A percentile compares a stretch with the other conserved stretches of the same genome.
These are phyloP conservation scores for Camelina neglecta DNA, from an alignment of 345 rosid genomes.

Conservation along the genomic window DNA sequence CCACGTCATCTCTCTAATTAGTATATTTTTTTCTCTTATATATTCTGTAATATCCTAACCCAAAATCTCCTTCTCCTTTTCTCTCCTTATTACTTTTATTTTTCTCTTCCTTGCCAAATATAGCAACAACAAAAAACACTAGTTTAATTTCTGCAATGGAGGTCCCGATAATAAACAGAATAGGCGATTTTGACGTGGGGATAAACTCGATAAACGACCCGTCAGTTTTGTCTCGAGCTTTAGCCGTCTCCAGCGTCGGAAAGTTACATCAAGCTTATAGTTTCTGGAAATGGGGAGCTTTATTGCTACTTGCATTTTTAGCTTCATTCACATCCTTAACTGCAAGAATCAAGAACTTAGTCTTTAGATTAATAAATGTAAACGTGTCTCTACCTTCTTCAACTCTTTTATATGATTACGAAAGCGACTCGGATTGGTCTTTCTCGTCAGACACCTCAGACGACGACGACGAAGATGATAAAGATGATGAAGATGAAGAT, in stretches of 20 bases:
- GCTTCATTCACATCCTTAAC: constrained; percentile 62
- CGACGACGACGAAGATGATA: constrained; percentile 31
- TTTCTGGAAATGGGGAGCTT: constrained; percentile 73
- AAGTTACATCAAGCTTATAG: constrained; percentile 46
- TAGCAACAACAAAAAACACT: constrained; percentile 23
- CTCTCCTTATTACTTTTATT: too few relatives aligned
- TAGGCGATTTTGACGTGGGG: constrained; percentile 63
- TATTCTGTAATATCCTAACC: background rate
- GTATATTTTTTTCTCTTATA: background rate
- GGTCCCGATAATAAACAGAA: constrained; percentile 62
- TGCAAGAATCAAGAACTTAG: constrained; percentile 50
- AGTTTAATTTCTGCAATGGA: constrained; percentile 49
- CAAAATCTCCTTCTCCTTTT: constrained; percentile 9
- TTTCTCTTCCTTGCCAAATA: background rate
- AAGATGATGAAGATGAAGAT: constrained; percentile 43
- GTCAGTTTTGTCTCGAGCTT: constrained; percentile 46
- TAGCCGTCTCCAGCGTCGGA: constrained; percentile 43
- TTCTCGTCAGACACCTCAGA: constrained; percentile 47
- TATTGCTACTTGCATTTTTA: constrained; percentile 58
- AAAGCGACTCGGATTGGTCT: constrained; percentile 48
- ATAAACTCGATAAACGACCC: constrained; percentile 47
- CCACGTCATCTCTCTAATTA: constrained; percentile 30
- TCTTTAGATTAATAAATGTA: constrained; percentile 44
- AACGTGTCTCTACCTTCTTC: constrained; percentile 34
- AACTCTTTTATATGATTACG: background rate